Evolutionary conservation across 768 basidiomycete genomes (phyloP), one percentile per base, ranked within the genome.

Genomic region (Russula emetica): DNA sequence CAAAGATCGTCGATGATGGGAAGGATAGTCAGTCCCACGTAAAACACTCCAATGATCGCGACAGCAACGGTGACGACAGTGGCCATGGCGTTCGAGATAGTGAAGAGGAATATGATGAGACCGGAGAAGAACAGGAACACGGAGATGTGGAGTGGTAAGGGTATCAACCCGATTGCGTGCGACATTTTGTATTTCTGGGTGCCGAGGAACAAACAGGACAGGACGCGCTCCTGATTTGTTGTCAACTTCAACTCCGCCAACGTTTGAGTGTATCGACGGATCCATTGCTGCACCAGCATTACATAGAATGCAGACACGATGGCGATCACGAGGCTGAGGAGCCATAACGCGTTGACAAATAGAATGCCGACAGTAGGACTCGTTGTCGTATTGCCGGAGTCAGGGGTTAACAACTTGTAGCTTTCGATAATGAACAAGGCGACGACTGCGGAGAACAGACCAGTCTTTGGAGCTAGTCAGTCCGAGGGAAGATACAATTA

Each of bases 121-220:
- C 67, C 65, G n/a, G 40, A 54, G 44, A 67, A 44, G 40, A 67
- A 67, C 20, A 67, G 36, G 55, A 67, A 67, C 9, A 67, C 40
- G 36, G 66, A 64, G 38, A 64, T 34, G 16, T 67, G 66, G 14
- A 67, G 63, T 30, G 64, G 63, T 10, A 32, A 40, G 18, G 66
- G 63, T 10, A 56, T 60, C 5, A 49, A 53, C 58, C 77, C 75
- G 4, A 82, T 77, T 24, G 64, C 63, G 6, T 32, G 53, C 16
- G 53, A 49, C 53, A 63, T 34, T 32, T 20, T 22, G 24, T 55
- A 67, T 24, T n/a, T 44, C 49, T 57, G 57, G 28, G 51, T 57
- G 30, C 63, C 58, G 1, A 65, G 22, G 36, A 61, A 67, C 30
- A 67, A 40, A 42, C 42, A 57, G 14, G 66, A 38, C 26, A 62